Evolutionary conservation across 75 land plant genomes (phyloP).

Genomic region (Larix kaempferi): DNA sequence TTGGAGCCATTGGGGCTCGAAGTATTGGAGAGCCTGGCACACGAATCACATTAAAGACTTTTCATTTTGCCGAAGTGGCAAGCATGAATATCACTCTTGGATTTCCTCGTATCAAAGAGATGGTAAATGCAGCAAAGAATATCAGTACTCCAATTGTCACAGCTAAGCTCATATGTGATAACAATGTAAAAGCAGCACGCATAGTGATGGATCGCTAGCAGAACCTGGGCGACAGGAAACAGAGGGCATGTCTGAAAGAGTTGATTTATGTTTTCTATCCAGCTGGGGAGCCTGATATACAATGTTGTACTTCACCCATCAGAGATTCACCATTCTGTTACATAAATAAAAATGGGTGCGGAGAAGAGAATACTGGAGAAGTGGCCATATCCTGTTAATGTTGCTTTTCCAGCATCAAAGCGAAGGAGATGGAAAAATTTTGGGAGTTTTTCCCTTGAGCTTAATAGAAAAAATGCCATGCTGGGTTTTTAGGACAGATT

Average conservation of each 20-base stretch:
- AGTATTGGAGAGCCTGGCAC: slow-evolving; percentile 99
- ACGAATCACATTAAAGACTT: slow-evolving; percentile 96
- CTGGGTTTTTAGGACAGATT: no score
- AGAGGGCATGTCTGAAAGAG: background rate
- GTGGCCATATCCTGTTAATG: background rate
- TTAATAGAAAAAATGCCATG: no score
- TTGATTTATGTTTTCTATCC: background rate
- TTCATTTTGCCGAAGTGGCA: slow-evolving; percentile 98
- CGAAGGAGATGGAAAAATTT: background rate
- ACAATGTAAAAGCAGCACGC: no score
- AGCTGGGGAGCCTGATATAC: background rate
- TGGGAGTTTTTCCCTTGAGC: no score
- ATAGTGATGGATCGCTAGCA: no score
- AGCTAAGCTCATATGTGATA: no score
- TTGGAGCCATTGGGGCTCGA: slow-evolving; percentile 97
- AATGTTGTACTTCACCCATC: background rate
- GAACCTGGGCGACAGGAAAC: no score
- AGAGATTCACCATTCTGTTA: background rate
- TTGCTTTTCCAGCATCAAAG: background rate
- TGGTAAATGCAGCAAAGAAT: slow-evolving; percentile 88
- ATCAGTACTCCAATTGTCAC: slow-evolving; percentile 91
- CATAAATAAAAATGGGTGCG: background rate
- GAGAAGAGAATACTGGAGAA: background rate
- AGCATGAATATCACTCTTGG: slow-evolving; percentile 95
- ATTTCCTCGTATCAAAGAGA: slow-evolving; percentile 97